phyloP scores from a whole-genome alignment of 2,329 filamentous ascomycete genomes.

The Periconia macrospinosa region DNA sequence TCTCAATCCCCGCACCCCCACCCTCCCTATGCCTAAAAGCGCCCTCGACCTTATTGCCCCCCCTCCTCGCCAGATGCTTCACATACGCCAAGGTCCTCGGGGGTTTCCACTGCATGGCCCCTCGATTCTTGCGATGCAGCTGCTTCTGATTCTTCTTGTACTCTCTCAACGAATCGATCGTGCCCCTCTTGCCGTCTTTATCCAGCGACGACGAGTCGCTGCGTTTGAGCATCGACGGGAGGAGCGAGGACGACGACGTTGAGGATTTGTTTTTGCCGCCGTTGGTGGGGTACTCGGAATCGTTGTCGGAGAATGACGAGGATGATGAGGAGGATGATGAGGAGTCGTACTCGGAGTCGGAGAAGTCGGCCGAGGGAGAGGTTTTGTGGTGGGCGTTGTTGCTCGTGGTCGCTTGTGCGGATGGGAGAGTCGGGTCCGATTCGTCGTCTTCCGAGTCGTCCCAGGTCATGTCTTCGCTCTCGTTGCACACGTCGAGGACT shows the following conservation, averaged over 20 bases:
- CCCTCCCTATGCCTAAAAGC: slow-evolving; percentile 61
- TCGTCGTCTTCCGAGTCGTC: slow-evolving; percentile 27
- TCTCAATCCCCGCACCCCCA: slow-evolving; percentile 62
- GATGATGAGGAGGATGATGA: background rate
- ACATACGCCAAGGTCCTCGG: slow-evolving; percentile 60
- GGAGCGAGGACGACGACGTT: slow-evolving; percentile 15
- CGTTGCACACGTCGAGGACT: slow-evolving; percentile 63
- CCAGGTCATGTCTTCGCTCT: slow-evolving; percentile 53
- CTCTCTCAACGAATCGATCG: slow-evolving; percentile 58
- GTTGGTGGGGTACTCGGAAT: background rate
- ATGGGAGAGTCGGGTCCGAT: slow-evolving; percentile 2
- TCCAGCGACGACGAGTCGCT: slow-evolving; percentile 26
- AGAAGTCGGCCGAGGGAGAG: background rate
- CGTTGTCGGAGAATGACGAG: too few relatives aligned
- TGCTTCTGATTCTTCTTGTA: slow-evolving; percentile 43
- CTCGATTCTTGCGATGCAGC: slow-evolving; percentile 59
- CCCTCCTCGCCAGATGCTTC: slow-evolving; percentile 59
- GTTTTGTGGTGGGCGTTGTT: background rate
- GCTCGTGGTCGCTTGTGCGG: background rate
- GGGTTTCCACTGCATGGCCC: slow-evolving; percentile 73
- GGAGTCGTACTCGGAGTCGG: background rate
- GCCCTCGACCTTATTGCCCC: slow-evolving; percentile 48
- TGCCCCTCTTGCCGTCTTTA: slow-evolving; percentile 47
- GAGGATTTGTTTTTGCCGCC: background rate
- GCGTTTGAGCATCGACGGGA: slow-evolving; percentile 26